phyloP scores from a whole-genome alignment of 257 asterid species.

The Solanum neorickii region DNA sequence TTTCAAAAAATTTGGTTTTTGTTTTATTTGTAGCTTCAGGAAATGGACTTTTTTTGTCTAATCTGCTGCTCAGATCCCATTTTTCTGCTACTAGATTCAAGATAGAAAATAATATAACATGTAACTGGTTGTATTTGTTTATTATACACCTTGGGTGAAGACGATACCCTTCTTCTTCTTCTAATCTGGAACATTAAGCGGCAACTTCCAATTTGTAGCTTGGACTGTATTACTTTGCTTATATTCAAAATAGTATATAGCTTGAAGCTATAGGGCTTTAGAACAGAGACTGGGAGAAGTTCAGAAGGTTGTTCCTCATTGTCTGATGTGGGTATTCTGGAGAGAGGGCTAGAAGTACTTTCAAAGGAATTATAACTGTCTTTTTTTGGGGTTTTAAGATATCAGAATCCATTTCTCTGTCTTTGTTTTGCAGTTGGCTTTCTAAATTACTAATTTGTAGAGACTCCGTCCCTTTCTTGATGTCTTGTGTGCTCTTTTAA shows the following conservation, averaged over 20 bases:
- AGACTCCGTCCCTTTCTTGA: background rate
- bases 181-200: background rate
- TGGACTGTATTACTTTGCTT: background rate
- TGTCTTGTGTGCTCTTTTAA: background rate
- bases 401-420: background rate
- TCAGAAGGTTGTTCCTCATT: background rate
- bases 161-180: background rate
- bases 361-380: background rate
- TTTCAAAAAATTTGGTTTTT: background rate
- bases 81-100: background rate
- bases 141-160: background rate
- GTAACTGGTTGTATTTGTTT: background rate
- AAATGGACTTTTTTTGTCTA: background rate
- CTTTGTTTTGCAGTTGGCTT: background rate
- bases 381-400: background rate
- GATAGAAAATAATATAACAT: background rate
- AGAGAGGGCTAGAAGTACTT: background rate
- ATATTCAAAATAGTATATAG: background rate
- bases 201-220: background rate
- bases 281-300: background rate
- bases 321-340: background rate
- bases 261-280: background rate
- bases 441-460: background rate
- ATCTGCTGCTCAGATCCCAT: background rate
- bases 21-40: background rate